These are phyloP conservation scores for Pythium pyrilobum DNA, from an alignment of 352 stramenopile genomes.

Conservation along the genomic window DNA sequence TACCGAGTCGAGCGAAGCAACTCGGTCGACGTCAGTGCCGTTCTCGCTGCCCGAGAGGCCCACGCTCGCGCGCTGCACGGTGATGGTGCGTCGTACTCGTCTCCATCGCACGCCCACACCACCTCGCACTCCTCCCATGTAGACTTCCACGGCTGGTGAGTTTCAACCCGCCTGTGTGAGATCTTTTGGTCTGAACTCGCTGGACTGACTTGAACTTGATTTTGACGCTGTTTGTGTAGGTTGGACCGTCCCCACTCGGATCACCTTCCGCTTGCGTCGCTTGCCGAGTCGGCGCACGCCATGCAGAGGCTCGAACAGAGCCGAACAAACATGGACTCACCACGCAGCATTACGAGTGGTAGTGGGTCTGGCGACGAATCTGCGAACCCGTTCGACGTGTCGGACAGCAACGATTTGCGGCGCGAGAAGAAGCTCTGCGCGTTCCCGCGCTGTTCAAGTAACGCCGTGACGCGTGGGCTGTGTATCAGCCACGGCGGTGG, in stretches of 20 bases:
- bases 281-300: slow-evolving; percentile 55
- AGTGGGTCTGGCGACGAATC: slow-evolving; percentile 14
- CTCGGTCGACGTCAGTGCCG: slow-evolving; percentile 41
- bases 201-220: no score
- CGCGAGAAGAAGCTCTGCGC: slow-evolving; percentile 78
- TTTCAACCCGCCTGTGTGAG: background rate
- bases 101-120: background rate
- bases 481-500: slow-evolving; percentile 81
- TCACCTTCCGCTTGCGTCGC: slow-evolving; percentile 33
- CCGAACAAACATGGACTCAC: slow-evolving; percentile 13
- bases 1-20: slow-evolving; percentile 53
- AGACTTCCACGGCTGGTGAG: slow-evolving; percentile 38
- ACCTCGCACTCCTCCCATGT: slow-evolving; percentile 22
- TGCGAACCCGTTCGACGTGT: slow-evolving; percentile 6
- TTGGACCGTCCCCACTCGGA: slow-evolving; percentile 5
- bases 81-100: no score
- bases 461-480: slow-evolving; percentile 72
- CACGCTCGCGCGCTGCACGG: slow-evolving; percentile 20
- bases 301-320: slow-evolving; percentile 45
- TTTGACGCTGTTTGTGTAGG: background rate
- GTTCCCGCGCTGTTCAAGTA: slow-evolving; percentile 66
- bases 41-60: slow-evolving; percentile 23
- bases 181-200: slow-evolving; percentile 5
- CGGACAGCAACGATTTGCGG: slow-evolving; percentile 18
- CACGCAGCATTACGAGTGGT: slow-evolving; percentile 5